phyloP scores from a whole-genome alignment of 1,139 yeast genomes.

The Protomyces arabidopsidicola region DNA sequence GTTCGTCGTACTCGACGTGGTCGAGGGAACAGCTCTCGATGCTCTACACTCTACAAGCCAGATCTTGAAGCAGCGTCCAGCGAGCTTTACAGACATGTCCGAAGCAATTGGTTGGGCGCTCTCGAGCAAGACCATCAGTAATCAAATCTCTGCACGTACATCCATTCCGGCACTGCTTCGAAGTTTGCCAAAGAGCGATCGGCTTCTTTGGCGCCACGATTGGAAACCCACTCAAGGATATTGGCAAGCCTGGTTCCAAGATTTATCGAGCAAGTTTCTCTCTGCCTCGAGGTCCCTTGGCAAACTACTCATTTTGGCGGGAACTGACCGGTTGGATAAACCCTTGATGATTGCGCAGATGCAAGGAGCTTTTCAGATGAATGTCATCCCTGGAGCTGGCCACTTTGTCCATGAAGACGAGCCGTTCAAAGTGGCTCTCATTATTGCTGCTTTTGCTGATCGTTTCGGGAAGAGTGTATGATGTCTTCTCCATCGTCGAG shows the following conservation, averaged over 20 bases:
- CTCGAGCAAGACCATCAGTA: constrained; percentile 49
- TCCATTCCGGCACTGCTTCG: constrained; percentile 67
- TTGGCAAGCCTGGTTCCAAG: constrained; percentile 79
- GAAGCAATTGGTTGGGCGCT: constrained; percentile 74
- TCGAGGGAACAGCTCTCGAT: constrained; percentile 73
- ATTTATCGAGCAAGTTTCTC: constrained; percentile 62
- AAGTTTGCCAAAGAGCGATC: constrained; percentile 34
- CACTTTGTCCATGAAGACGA: constrained; percentile 91
- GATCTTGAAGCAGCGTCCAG: constrained; percentile 62
- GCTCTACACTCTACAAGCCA: constrained; percentile 63
- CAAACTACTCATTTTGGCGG: constrained; percentile 75
- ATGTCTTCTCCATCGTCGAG: too few species aligned
- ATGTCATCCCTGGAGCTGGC: constrained; percentile 76
- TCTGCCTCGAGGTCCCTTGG: constrained; percentile 48
- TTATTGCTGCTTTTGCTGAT: neutral
- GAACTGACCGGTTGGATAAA: constrained; percentile 83
- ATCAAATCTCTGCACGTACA: constrained; percentile 58
- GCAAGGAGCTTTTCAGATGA: constrained; percentile 85
- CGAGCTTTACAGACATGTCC: constrained; percentile 48
- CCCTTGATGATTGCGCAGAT: constrained; percentile 86
- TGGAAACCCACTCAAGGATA: constrained; percentile 55
- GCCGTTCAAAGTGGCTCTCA: constrained; percentile 58
- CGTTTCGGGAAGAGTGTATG: neutral
- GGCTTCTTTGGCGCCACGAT: constrained; percentile 57
- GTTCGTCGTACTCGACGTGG: constrained; percentile 76